Conservation (phyloP, 148 eudicot genomes). For the Cornus florida region DNA sequence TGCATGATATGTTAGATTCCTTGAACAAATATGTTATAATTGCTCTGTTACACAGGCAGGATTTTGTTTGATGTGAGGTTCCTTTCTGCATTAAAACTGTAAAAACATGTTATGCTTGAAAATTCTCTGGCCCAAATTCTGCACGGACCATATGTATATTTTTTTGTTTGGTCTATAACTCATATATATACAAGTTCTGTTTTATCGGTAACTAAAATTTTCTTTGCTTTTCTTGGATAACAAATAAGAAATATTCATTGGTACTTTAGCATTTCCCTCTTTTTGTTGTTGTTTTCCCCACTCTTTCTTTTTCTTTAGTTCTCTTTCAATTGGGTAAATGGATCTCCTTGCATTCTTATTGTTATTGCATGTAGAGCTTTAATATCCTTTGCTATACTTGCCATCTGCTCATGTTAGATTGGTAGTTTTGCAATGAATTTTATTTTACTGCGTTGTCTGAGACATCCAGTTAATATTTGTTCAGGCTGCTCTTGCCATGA, state of each 20-base stretch:
- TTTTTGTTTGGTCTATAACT: too few species aligned
- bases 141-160: neutral
- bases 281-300: neutral
- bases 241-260: neutral
- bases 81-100: neutral
- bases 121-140: neutral
- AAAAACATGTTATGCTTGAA: neutral
- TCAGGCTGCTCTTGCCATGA: slow-evolving; percentile 98
- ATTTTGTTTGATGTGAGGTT: neutral
- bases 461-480: slow-evolving; percentile 14
- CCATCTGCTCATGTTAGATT: neutral
- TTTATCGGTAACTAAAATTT: neutral
- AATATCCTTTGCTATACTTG: neutral
- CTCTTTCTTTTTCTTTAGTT: neutral
- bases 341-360: neutral
- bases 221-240: neutral
- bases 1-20: neutral
- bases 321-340: neutral
- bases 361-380: too few species aligned
- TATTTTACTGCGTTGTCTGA: slow-evolving; percentile 8
- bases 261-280: neutral
- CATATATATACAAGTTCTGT: neutral
- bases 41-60: neutral
- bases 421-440: neutral
- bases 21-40: neutral